Evolutionary conservation across 2,329 filamentous ascomycete genomes (phyloP), one percentile per base, ranked within the genome.

Genomic region (Apiospora sp.): DNA sequence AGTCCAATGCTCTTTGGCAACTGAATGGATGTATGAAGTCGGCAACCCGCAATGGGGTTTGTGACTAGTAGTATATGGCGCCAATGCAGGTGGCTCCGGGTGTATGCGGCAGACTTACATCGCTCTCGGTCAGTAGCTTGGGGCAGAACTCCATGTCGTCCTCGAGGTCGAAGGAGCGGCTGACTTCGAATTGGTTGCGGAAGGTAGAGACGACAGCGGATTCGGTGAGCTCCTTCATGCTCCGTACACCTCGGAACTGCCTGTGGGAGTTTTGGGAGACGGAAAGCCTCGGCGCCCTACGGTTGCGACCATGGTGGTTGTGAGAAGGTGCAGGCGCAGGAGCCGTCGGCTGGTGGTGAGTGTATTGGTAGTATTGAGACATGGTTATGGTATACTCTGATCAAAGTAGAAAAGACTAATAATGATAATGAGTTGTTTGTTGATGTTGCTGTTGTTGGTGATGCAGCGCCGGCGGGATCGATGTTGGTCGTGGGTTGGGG

Each of bases 111-210:
- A 67, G 69, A 90, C 89, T 89, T 91, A 98, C 95, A 91, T 98
- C 95, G 84, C 90, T 95, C 85, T 98, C 95, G 48, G 95, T 97
- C 86, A 98, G 87, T 78, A 98, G 89, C 82, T 92, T 92, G 75
- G 96, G 96, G 85, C 95, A 98, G 84, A 98, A 98, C 83, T 98
- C 93, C 85, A 98, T 89, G 82, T 98, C 96, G 82, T 98, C 96
- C 80, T 98, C 96, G 75, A 98, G 89, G 78, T 98, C 96, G 80
- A 98, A 98, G 13, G 95, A 98, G 73, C 95, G 91, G 73, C 94
- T 94, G 75, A 94, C 93, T 85, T 98, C 95, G 78, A 97, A 97
- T 80, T 95, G 92, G 77, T 91, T 91, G 78, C 96, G 93, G 86
- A 97, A 98, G 75, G 92, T 91, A 74, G 89, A 89, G 73, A 97